Evolutionary conservation across 148 eudicot species (phyloP).

Genomic region (Arctostaphylos glauca): DNA sequence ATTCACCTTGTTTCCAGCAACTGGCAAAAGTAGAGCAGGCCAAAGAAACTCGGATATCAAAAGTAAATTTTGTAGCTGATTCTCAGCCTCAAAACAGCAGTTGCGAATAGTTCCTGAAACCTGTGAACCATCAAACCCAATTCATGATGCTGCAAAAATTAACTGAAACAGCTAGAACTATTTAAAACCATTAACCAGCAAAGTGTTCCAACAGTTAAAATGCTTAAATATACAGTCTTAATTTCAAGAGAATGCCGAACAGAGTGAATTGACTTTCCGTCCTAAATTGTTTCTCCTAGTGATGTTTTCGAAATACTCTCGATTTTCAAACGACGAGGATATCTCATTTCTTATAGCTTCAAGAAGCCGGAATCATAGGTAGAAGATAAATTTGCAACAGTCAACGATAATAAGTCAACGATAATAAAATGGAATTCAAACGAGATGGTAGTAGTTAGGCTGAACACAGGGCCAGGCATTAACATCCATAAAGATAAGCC

Average conservation of each 20-base stretch:
- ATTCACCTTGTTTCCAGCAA: slow-evolving; percentile 92
- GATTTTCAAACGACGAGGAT: not conserved
- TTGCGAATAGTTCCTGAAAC: slow-evolving; percentile 91
- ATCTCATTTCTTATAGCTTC: not conserved
- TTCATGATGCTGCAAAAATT: not conserved
- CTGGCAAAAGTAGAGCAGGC: slow-evolving; percentile 97
- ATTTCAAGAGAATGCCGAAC: not conserved
- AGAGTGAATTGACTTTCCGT: not conserved
- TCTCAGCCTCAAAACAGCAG: slow-evolving; percentile 98
- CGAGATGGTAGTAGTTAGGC: not conserved
- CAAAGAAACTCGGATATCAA: slow-evolving; percentile 87
- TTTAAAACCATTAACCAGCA: slow-evolving; percentile 3
- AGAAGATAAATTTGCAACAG: not conserved
- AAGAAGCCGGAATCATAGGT: not conserved
- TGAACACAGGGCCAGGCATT: not conserved
- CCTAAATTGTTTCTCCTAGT: not conserved
- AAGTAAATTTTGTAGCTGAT: slow-evolving; percentile 79
- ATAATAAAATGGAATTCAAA: not conserved
- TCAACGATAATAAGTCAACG: not conserved
- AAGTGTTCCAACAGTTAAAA: not conserved
- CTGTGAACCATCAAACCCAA: slow-evolving; percentile 32
- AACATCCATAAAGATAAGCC: not conserved
- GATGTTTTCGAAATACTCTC: not conserved
- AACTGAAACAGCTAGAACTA: not conserved
- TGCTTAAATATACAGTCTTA: not conserved